Evolutionary conservation across 768 basidiomycete species (phyloP).

Genomic region (Pholiota molesta): DNA sequence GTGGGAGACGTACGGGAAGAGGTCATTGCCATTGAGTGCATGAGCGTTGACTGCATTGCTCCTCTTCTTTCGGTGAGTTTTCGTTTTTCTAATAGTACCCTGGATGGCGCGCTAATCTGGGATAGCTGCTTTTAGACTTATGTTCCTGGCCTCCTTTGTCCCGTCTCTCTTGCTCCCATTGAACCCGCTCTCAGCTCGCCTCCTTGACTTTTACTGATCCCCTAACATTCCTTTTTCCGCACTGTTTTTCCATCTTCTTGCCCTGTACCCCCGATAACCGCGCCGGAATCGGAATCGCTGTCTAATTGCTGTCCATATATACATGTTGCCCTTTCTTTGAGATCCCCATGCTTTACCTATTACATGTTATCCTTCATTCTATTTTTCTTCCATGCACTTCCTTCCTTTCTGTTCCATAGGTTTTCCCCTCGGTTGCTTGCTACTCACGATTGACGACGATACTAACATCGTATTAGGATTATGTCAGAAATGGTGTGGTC

Average conservation of each 20-base stretch:
- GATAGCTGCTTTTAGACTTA: not conserved
- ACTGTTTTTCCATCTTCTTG: not conserved
- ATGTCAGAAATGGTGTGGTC: not conserved
- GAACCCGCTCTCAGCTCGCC: not conserved
- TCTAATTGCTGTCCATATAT: not conserved
- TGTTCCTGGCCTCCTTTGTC: not conserved
- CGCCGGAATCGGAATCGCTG: not conserved
- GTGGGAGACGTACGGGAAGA: not conserved
- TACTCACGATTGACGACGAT: not conserved
- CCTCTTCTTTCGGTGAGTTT: not conserved
- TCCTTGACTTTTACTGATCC: not conserved
- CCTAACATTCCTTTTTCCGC: not conserved
- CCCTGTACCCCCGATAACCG: not conserved
- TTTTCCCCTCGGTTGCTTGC: not conserved
- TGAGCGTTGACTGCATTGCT: not conserved
- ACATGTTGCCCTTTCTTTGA: not conserved
- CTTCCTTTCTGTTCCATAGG: not conserved
- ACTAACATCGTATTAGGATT: not conserved
- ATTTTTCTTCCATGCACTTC: not conserved
- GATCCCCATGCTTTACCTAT: not conserved
- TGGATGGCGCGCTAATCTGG: too few relatives aligned
- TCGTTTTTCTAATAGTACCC: not conserved
- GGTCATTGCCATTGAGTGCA: not conserved
- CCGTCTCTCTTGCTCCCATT: not conserved
- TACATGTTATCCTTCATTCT: slow-evolving; percentile 1